phyloP scores from a whole-genome alignment of 768 basidiomycete genomes.

The Tylopilus felleus region DNA sequence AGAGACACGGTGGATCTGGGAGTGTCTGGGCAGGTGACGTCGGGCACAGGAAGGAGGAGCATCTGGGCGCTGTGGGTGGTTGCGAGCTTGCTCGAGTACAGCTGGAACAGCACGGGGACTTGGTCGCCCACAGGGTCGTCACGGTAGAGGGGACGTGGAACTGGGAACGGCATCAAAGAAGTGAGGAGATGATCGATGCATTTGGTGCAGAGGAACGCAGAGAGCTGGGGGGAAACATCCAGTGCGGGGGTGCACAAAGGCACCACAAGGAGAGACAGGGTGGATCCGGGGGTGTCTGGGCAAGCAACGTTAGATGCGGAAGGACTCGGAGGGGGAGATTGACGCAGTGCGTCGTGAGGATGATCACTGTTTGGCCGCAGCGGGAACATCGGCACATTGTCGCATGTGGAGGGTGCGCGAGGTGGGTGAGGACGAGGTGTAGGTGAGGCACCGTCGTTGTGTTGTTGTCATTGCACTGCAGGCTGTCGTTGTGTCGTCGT shows the following conservation, averaged over 20 bases:
- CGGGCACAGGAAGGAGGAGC: too few species aligned
- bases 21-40: too few species aligned
- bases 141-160: conserved; percentile 23
- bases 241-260: conserved; percentile 70
- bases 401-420: too few species aligned
- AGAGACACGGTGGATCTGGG: too few species aligned
- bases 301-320: conserved; percentile 13
- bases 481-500: too few species aligned
- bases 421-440: too few species aligned
- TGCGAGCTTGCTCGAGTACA: conserved; percentile 17
- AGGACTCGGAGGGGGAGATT: conserved; percentile 27
- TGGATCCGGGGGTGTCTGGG: conserved; percentile 17
- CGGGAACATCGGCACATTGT: too few species aligned
- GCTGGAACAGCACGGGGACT: conserved; percentile 9
- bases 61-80: conserved; percentile 14
- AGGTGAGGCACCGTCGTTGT: too few species aligned
- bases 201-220: conserved; percentile 67
- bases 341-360: conserved; percentile 31
- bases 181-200: conserved; percentile 55
- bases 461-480: too few species aligned
- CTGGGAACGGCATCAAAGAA: conserved; percentile 53
- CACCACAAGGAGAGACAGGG: conserved; percentile 53
- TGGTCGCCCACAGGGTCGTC: conserved; percentile 22
- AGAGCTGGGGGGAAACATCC: conserved; percentile 61
- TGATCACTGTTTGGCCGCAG: conserved; percentile 29